Evolutionary conservation across 371 early-diverging fungal species (phyloP), one percentile per base, ranked within the genome.

Genomic region (Batkoa obscura): DNA sequence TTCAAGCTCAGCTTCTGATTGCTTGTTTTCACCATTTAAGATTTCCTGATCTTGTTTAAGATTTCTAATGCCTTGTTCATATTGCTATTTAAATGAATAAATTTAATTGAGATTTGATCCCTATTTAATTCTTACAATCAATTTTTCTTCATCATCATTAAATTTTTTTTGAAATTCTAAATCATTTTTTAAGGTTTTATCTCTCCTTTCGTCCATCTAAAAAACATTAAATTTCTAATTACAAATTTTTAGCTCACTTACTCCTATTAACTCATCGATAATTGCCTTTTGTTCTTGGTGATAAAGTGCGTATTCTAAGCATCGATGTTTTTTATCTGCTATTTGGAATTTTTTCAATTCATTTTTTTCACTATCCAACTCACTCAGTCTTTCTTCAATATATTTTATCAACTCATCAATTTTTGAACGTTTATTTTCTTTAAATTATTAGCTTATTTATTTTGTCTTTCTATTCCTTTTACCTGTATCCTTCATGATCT

Each of bases 401-500:
- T 82, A 84, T 0, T 74, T 70, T 39, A 98, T 62, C 17, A 94
- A 79, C 59, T 90, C 90, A 12, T 83, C 76, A 56, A 98, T 98
- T 71, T 97, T 96, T 4, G 68, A 59, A 30, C 86, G 79, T 63
- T 93, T 95, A 32, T 74, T 63, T 41, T 91, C 90, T 79, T 67
- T 50, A 31, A 32, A 31, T 1, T n/a, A 13, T 54, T 13, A 38
- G 37, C 31, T 41, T 45, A 41, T 34, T 39, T 17, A 45, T 13
- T 45, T 13, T 13, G 17, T 4, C 3, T 39, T 13, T 17, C 1
- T 34, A 13, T 57, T 32, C 42, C 36, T 39, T 56, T 57, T 72
- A 80, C 86, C 83, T 36, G 95, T 90, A 57, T 98, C 97, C 38
- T 89, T 84, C 68, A 99, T 81, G 46, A 92, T 82, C 64, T 88